Evolutionary conservation across 140 eudicot genomes (phyloP), one percentile per base, ranked within the genome.

Genomic region (Ambrosia hybrid): DNA sequence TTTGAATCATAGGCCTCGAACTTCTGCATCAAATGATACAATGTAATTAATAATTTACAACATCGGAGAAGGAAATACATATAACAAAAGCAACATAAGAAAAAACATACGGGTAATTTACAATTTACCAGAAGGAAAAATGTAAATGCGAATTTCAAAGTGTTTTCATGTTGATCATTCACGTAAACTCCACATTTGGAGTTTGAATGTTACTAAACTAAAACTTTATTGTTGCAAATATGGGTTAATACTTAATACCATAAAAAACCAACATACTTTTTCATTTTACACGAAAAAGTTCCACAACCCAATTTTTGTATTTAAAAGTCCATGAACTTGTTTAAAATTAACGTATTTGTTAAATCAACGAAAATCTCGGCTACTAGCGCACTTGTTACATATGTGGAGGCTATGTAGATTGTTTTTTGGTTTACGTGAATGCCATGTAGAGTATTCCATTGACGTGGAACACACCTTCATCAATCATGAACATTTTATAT

Each of bases 1-100:
- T 79, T 84, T 30, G 87, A 72, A 85, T 90, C 84, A 70, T 82
- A 90, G 21, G 98, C 98, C 89, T 93, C 98, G 49, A 87, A 93
- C 75, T 85, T 93, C 98, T 93, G 88, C 76, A 67, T 51, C 61
- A 74, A 57, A 67, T 30, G 30, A 76, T 61, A 69, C 53, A 69
- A 64, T 36, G 63, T 71, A 48, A 69, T 74, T 8, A 78, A 56
- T 60, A 59, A 37, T 53, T 72, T 53, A 46, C 70, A 67, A 30
- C 51, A 73, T 43, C n/a, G 11, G 9, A 15, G 63, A 61, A 59
- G 12, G 14, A 15, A 76, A 38, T 16, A 38, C 46, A 67, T 57
- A 53, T 15, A 16, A n/a, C 64, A 53, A 55, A 70, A 55, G 48
- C 30, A 53, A n/a, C 34, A 14, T 21, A 14, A 62, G n/a, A 11